Evolutionary conservation across 2,329 filamentous ascomycete species (phyloP), one percentile per base, ranked within the genome.

Genomic region (Alternaria ventricosa): DNA sequence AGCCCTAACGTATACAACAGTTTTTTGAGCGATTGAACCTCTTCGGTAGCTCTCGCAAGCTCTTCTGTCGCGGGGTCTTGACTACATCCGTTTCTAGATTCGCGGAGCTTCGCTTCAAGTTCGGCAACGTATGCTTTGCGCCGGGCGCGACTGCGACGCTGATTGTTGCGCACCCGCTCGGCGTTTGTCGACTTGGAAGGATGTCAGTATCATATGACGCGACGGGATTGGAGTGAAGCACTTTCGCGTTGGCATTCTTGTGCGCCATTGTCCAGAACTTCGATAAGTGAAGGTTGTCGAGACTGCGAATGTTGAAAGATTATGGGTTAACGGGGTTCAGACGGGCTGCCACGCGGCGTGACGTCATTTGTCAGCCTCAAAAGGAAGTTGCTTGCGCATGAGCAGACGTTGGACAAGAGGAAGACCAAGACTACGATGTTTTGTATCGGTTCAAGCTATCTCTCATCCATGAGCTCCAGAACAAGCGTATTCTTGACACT

Each of bases 401-500:
- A 41, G 36, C 1, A 41, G 36, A 41, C 36, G 36, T 41, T 41
- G 1, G 2, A 41, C 36, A 46, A 46, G 44, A 15, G 20, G 6
- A 46, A 1, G 20, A 23, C 12, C 44, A 46, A 46, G 22, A 15
- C 20, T 22, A 9, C 12, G 22, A 23, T 36, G 0, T 23, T 23
- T 23, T 3, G 44, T 23, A 46, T 15, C 44, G 12, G 0, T 51
- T 18, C 18, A 30, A 46, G 27, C 27, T 27, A 70, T 7, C 65
- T 30, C 55, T 74, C 71, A 41, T 74, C 72, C 61, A 76, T 61
- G 12, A 76, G 47, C 36, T 75, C 69, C 44, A 76, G 55, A 20
- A 76, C 69, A 49, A 65, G 69, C 9, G 71, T 60, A 25, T 73
- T 76, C 25, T 70, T 72, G 30, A 76, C 65, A 18, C 41, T 70